phyloP scores from a whole-genome alignment of 2,329 filamentous ascomycete genomes.

The Colletotrichum liaoningense region DNA sequence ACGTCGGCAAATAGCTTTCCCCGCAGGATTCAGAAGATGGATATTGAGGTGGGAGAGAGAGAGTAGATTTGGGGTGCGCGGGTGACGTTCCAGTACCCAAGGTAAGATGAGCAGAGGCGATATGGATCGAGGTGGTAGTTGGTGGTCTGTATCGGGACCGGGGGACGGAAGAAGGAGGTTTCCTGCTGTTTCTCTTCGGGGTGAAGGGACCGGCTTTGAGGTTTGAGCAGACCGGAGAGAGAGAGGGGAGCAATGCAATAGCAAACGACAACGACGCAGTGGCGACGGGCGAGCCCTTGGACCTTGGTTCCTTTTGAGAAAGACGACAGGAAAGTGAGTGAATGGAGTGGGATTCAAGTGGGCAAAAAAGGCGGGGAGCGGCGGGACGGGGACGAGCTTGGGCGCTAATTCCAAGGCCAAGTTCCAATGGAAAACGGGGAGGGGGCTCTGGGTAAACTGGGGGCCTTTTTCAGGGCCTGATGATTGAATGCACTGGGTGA shows the following conservation, averaged over 20 bases:
- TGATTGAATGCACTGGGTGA: slow-evolving; percentile 8
- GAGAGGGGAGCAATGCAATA: not conserved
- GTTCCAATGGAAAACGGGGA: slow-evolving; percentile 22
- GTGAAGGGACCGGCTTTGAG: not conserved
- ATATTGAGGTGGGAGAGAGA: not conserved
- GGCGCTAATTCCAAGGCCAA: slow-evolving; percentile 35
- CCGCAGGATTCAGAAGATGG: slow-evolving; percentile 23
- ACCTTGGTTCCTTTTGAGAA: slow-evolving; percentile 15
- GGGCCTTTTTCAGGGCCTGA: not conserved
- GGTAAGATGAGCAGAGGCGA: slow-evolving; percentile 10
- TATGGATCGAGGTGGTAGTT: slow-evolving; percentile 8
- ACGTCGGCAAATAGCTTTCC: slow-evolving; percentile 2
- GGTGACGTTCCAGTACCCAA: not conserved
- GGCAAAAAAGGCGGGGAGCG: slow-evolving; percentile 30
- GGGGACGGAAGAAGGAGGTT: slow-evolving; percentile 16
- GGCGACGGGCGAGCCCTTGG: slow-evolving; percentile 19
- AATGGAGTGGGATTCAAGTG: slow-evolving; percentile 26
- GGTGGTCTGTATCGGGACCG: slow-evolving; percentile 20
- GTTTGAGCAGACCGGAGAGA: not conserved
- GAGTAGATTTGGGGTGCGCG: not conserved
- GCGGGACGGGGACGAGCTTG: slow-evolving; percentile 32
- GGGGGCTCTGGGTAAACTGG: not conserved
- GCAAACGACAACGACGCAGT: not conserved
- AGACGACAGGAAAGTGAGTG: slow-evolving; percentile 7
- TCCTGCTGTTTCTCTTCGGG: not conserved